Evolutionary conservation across 148 eudicot genomes (phyloP), one percentile per base, ranked within the genome.

Genomic region (Dysphania ambrosioides): DNA sequence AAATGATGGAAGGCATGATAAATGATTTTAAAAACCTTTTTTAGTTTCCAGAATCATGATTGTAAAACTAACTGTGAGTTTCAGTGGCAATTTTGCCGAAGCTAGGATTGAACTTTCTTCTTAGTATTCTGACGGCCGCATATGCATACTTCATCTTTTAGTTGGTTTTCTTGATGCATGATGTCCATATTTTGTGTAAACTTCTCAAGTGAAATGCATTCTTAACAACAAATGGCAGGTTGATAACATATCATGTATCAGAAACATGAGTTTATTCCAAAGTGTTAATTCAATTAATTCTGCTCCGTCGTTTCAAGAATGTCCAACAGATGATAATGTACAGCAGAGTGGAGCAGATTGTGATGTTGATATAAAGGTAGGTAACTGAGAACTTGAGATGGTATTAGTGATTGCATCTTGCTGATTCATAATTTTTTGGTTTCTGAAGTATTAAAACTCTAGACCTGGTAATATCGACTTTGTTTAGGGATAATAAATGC

Each of bases 211-310:
- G 53, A 47, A 72, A 64, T 64, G 49, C 36, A 64, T 77, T 63
- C n/a, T 66, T 59, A 66, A 53, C 19, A 15, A 67, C 71, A 68
- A 76, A 66, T 82, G 75, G 76, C 85, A 95, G 99, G 88, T 95
- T 34, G 90, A 90, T 19, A 75, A 79, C 73, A 84, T 95, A 71
- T 82, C 86, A 41, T 68, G 60, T 83, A 58, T 87, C 70, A 84
- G 78, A 56, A 72, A 75, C 40, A 56, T 70, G 49, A 57, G 61
- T 55, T 29, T 31, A 30, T 42, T 31, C 75, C 76, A 21, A 68
- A 73, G 71, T 72, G 55, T 61, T 30, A 40, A 51, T 63, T 31
- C 72, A 59, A 77, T 77, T 64, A 75, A 44, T 66, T 73, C 76
- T 59, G 40, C 70, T 68, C 66, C 79, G 76, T 60, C 67, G n/a